Evolutionary conservation across 306 rosid genomes (phyloP).

Genomic region (Ammopiptanthus mongolicus): DNA sequence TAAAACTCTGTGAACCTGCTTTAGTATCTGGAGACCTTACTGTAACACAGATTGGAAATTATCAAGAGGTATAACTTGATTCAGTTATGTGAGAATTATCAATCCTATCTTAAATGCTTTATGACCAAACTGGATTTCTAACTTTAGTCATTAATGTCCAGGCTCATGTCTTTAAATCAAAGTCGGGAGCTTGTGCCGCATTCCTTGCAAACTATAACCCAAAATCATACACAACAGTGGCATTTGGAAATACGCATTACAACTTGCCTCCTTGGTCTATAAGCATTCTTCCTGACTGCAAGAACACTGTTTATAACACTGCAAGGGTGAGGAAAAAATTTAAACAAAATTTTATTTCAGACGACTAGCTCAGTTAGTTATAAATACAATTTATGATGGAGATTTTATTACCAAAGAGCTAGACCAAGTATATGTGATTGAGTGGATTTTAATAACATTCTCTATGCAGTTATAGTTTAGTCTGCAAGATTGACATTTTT

Average conservation of each 20-base stretch:
- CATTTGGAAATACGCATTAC: constrained; percentile 84
- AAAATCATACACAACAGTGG: constrained; percentile 61
- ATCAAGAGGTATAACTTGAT: constrained; percentile 60
- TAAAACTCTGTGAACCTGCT: constrained; percentile 93
- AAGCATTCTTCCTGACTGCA: constrained; percentile 98
- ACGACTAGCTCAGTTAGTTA: not conserved
- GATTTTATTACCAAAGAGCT: not conserved
- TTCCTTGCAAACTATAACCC: constrained; percentile 88
- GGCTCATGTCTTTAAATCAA: constrained; percentile 91
- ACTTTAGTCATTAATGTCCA: constrained; percentile 18
- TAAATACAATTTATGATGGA: constrained; percentile 2
- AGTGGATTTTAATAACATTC: not conserved
- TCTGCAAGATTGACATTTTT: not conserved
- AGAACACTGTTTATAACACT: constrained; percentile 82
- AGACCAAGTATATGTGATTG: not conserved
- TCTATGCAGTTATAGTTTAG: not conserved
- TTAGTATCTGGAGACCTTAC: constrained; percentile 71
- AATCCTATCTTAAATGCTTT: constrained; percentile 15
- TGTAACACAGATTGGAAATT: constrained; percentile 65
- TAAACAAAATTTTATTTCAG: not conserved
- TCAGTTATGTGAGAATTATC: not conserved
- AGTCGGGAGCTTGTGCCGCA: constrained; percentile 89
- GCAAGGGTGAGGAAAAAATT: constrained; percentile 75
- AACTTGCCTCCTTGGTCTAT: constrained; percentile 97
- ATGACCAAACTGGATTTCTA: constrained; percentile 9